Evolutionary conservation across 352 stramenopile genomes (phyloP).

Genomic region (Pythium dissotocum): DNA sequence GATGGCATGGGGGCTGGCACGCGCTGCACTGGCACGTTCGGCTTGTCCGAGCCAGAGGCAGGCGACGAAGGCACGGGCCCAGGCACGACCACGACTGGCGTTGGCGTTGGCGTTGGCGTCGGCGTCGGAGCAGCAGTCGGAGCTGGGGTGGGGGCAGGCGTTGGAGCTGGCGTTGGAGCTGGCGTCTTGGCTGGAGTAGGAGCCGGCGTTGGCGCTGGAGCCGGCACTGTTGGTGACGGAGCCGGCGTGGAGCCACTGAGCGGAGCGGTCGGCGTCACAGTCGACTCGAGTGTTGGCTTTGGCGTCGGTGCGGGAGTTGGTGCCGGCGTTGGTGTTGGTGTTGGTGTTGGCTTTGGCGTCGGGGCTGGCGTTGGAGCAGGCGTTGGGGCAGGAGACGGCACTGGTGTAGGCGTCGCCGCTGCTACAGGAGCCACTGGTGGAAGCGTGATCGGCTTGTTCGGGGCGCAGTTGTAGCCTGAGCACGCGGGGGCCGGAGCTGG

Average conservation of each 20-base stretch:
- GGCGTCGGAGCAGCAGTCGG: neutral
- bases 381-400: neutral
- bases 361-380: neutral
- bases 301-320: neutral
- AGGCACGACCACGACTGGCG: neutral
- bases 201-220: conserved; percentile 1
- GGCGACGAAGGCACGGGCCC: neutral
- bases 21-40: neutral
- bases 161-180: neutral
- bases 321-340: neutral
- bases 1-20: conserved; percentile 1
- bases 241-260: neutral
- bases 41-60: neutral
- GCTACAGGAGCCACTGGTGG: neutral
- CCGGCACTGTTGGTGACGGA: neutral
- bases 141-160: neutral
- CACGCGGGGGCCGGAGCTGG: neutral
- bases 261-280: neutral
- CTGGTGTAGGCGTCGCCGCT: neutral
- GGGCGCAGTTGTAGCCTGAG: conserved; percentile 4
- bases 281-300: neutral
- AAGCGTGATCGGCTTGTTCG: conserved; percentile 12
- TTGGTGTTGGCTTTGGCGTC: neutral
- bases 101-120: neutral
- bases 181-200: neutral